Conservation (phyloP, 2,329 filamentous ascomycete genomes). For the Tympanopsis confertula region DNA sequence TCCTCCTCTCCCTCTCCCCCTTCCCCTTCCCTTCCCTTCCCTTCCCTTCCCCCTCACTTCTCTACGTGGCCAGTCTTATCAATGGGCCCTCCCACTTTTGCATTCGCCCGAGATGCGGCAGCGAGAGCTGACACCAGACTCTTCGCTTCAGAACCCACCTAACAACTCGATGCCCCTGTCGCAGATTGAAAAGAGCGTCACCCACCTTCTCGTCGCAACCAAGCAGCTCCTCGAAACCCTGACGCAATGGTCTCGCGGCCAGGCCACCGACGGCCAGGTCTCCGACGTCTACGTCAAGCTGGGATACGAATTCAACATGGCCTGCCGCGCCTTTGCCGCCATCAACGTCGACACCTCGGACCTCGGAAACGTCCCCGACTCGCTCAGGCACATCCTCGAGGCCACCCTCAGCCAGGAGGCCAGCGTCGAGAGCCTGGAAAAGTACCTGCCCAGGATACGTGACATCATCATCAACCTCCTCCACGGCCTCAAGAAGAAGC, state of each 20-base stretch:
- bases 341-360: conserved; percentile 94
- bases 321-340: conserved; percentile 87
- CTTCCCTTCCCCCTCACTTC: too few species aligned
- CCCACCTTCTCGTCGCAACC: conserved; percentile 89
- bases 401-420: conserved; percentile 94
- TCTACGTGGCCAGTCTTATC: too few species aligned
- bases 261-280: conserved; percentile 85
- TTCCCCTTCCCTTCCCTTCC: too few species aligned
- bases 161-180: conserved; percentile 68
- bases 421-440: conserved; percentile 82
- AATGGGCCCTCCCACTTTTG: too few species aligned
- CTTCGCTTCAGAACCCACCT: too few species aligned
- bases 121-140: too few species aligned
- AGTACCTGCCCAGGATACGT: conserved; percentile 83
- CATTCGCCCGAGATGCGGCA: too few species aligned
- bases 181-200: conserved; percentile 98
- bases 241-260: conserved; percentile 90
- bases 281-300: conserved; percentile 96
- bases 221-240: conserved; percentile 95
- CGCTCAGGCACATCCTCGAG: conserved; percentile 80
- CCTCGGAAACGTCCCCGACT: conserved; percentile 86
- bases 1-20: conserved; percentile 5
- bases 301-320: conserved; percentile 98
- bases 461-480: conserved; percentile 98
- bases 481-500: conserved; percentile 92